Percentiles rank a stretch among this genome's conserved stretches.
These are phyloP conservation scores for Selenicereus undatus DNA, from an alignment of 148 eudicot genomes.

Conservation along the genomic window DNA sequence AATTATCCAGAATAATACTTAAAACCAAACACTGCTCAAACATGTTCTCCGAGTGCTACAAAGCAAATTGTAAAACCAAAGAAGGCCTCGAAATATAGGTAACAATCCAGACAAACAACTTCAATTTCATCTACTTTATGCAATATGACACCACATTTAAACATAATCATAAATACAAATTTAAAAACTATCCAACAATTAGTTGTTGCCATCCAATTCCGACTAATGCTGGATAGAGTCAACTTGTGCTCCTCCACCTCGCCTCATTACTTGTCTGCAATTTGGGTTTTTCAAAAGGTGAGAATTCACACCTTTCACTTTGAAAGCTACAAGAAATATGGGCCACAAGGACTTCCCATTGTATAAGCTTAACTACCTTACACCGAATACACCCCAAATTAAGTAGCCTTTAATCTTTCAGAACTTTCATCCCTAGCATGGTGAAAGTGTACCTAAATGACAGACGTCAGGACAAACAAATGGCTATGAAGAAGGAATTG, in stretches of 20 bases:
- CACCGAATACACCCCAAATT: background rate
- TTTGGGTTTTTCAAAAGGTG: constrained; percentile 15
- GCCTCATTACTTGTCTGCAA: constrained; percentile 27
- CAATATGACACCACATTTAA: background rate
- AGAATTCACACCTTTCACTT: constrained; percentile 16
- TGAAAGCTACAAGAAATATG: background rate
- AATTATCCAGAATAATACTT: no score
- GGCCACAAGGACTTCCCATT: background rate
- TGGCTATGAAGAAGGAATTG: background rate
- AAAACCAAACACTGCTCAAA: background rate
- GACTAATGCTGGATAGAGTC: background rate
- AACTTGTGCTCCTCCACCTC: constrained; percentile 8
- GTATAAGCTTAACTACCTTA: background rate
- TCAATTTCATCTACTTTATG: background rate
- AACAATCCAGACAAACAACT: background rate
- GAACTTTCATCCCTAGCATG: background rate
- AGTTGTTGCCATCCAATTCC: constrained; percentile 1
- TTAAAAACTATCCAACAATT: background rate
- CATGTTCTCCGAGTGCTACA: background rate
- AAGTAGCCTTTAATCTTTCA: background rate
- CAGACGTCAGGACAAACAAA: background rate
- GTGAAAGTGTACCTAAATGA: background rate
- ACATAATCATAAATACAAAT: background rate
- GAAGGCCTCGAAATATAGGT: background rate
- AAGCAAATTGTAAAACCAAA: background rate